Percentiles rank a stretch among this genome's conserved stretches.
Conservation (phyloP, 2,329 filamentous ascomycete genomes). For the Trichoderma sp. region DNA sequence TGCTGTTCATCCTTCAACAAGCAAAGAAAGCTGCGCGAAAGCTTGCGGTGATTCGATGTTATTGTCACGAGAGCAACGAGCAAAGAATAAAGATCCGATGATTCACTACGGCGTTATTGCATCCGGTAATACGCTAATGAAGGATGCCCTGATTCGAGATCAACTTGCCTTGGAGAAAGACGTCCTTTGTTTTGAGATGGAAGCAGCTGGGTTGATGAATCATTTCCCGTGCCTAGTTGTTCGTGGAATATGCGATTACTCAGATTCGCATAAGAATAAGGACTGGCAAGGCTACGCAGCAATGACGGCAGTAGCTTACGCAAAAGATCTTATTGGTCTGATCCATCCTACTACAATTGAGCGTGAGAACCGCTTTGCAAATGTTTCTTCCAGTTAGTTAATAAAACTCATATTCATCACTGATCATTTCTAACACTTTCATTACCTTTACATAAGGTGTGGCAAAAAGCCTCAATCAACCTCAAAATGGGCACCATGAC, state of each 20-base stretch:
- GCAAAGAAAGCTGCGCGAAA: not conserved
- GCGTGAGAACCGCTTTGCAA: slow-evolving; percentile 13
- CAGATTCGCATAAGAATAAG: slow-evolving; percentile 34
- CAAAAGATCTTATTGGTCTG: slow-evolving; percentile 30
- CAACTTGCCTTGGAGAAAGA: slow-evolving; percentile 23
- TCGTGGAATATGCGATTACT: slow-evolving; percentile 37
- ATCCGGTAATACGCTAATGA: slow-evolving; percentile 23
- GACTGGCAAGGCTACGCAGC: slow-evolving; percentile 32
- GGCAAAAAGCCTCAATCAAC: too few relatives aligned
- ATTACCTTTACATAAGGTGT: too few relatives aligned
- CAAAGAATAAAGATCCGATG: not conserved
- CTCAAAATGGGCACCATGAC: too few relatives aligned
- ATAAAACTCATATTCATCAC: too few relatives aligned
- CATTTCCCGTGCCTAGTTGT: slow-evolving; percentile 33
- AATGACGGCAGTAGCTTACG: slow-evolving; percentile 31
- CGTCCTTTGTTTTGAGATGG: slow-evolving; percentile 30
- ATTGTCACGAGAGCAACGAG: not conserved
- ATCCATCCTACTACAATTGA: too few relatives aligned
- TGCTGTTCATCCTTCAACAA: not conserved
- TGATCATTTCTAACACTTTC: too few relatives aligned
- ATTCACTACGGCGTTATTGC: slow-evolving; percentile 24
- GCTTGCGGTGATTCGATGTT: not conserved
- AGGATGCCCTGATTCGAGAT: slow-evolving; percentile 26
- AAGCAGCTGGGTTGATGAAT: slow-evolving; percentile 32
- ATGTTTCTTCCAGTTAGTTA: slow-evolving; percentile 4